Conservation (phyloP, 2,329 filamentous ascomycete genomes). For the Mollisia scopiformis region DNA sequence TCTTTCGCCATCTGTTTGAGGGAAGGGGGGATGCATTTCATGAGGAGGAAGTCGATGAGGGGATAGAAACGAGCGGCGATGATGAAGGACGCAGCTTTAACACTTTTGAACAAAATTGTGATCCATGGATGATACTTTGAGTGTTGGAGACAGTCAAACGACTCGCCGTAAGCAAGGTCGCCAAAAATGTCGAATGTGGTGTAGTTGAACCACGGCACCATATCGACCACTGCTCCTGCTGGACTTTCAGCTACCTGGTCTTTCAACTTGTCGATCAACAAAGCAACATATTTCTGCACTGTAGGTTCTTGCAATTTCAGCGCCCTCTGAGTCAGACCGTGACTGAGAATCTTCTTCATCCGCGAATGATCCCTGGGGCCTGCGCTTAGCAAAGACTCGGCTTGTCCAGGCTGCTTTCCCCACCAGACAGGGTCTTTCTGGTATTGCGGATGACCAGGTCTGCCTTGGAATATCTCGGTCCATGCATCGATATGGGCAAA, state of each 20-base stretch:
- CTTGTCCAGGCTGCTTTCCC: not conserved
- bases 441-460: constrained; percentile 29
- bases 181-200: constrained; percentile 34
- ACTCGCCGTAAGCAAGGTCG: constrained; percentile 38
- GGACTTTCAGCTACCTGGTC: constrained; percentile 31
- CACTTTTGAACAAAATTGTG: constrained; percentile 6
- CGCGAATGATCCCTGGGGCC: constrained; percentile 33
- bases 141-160: constrained; percentile 34
- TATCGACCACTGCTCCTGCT: constrained; percentile 24
- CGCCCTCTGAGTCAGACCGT: constrained; percentile 35
- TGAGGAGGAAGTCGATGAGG: too few species aligned
- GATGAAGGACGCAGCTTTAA: constrained; percentile 23
- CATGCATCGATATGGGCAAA: too few species aligned
- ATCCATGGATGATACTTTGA: constrained; percentile 31
- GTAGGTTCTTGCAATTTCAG: constrained; percentile 37
- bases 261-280: constrained; percentile 31
- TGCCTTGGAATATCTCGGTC: constrained; percentile 23
- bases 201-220: constrained; percentile 33
- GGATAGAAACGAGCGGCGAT: constrained; percentile 23
- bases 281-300: constrained; percentile 36
- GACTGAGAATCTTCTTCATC: constrained; percentile 28
- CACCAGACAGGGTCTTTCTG: constrained; percentile 4
- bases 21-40: too few species aligned
- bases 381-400: constrained; percentile 33
- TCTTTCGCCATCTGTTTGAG: too few species aligned